A percentile compares a stretch with the other conserved stretches of the same genome.
phyloP scores from a whole-genome alignment of 2,329 filamentous ascomycete species.

The Moelleriella libera region DNA sequence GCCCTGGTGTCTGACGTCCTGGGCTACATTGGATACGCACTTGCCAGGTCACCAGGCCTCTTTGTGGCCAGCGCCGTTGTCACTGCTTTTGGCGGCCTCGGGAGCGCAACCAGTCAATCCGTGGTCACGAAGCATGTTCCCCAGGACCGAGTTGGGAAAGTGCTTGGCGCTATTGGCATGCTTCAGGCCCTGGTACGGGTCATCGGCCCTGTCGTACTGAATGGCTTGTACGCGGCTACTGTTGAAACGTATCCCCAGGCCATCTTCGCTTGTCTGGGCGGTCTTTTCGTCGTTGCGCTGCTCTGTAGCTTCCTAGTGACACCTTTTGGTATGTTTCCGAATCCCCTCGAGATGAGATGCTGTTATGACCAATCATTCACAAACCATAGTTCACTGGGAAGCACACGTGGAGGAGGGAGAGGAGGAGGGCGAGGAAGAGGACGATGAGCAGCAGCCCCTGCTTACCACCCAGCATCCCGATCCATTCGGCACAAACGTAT shows the following conservation, averaged over 20 bases:
- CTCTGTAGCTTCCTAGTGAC: slow-evolving; percentile 55
- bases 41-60: slow-evolving; percentile 43
- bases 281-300: slow-evolving; percentile 53
- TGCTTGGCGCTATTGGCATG: slow-evolving; percentile 80
- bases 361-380: neutral
- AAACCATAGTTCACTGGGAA: slow-evolving; percentile 18
- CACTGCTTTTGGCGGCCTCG: slow-evolving; percentile 70
- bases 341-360: no score
- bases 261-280: slow-evolving; percentile 62
- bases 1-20: slow-evolving; percentile 64
- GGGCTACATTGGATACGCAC: slow-evolving; percentile 62
- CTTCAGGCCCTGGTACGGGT: slow-evolving; percentile 73
- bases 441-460: slow-evolving; percentile 4
- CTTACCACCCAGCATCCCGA: slow-evolving; percentile 5
- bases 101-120: slow-evolving; percentile 70
- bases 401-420: slow-evolving; percentile 8
- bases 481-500: slow-evolving; percentile 3
- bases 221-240: slow-evolving; percentile 71
- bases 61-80: slow-evolving; percentile 62
- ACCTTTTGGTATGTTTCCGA: slow-evolving; percentile 51
- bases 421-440: no score
- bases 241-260: slow-evolving; percentile 67
- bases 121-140: slow-evolving; percentile 86
- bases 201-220: slow-evolving; percentile 69
- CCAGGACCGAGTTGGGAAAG: slow-evolving; percentile 62